phyloP scores from a whole-genome alignment of 495 filamentous ascomycete species.

The Corynascus novoguineensis region DNA sequence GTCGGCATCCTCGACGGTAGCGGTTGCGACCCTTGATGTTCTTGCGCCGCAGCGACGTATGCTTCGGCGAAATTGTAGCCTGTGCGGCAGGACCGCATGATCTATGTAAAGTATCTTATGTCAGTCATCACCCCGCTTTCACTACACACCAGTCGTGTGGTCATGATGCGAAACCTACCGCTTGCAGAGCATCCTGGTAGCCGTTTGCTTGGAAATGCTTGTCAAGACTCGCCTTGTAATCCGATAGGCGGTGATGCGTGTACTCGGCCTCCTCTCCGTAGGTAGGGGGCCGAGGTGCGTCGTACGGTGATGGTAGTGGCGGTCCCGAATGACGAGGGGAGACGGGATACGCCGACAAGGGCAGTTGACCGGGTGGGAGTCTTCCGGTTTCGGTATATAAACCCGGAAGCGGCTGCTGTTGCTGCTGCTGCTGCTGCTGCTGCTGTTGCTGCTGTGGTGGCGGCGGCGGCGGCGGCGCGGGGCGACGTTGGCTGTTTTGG shows the following conservation, averaged over 20 bases:
- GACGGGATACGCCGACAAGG: conserved; percentile 39
- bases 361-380: conserved; percentile 36
- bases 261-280: conserved; percentile 39
- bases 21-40: conserved; percentile 43
- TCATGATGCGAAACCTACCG: conserved; percentile 28
- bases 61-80: conserved; percentile 45
- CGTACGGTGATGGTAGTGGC: conserved; percentile 37
- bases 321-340: conserved; percentile 36
- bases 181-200: conserved; percentile 39
- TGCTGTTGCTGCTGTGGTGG: conserved; percentile 8
- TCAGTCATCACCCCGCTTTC: conserved; percentile 12
- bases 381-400: conserved; percentile 37
- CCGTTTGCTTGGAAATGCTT: conserved; percentile 39
- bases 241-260: conserved; percentile 26
- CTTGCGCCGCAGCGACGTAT: conserved; percentile 42
- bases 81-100: conserved; percentile 39
- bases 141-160: neutral
- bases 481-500: conserved; percentile 25
- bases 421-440: conserved; percentile 14
- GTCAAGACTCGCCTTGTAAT: conserved; percentile 38
- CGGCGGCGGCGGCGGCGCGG: conserved; percentile 20
- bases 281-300: conserved; percentile 33
- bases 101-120: conserved; percentile 33
- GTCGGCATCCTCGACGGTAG: conserved; percentile 43
- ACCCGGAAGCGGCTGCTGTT: conserved; percentile 25